Percentiles rank a stretch among this genome's conserved stretches.
phyloP scores from a whole-genome alignment of 257 asterid species.

The Ilex aquifolium region DNA sequence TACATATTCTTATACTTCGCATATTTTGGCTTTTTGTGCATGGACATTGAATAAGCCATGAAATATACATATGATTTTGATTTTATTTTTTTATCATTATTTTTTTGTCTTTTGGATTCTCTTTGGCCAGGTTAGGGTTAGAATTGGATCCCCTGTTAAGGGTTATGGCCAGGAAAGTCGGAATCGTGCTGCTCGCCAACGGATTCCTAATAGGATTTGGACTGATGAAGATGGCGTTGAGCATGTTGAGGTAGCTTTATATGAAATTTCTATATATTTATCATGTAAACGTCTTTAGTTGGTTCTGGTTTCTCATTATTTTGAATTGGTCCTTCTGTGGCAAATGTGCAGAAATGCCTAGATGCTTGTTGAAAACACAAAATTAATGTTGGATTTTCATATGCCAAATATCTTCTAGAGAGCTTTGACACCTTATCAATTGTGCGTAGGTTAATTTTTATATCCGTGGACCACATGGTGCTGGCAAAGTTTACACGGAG shows the following conservation, averaged over 20 bases:
- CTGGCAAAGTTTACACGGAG: slow-evolving; percentile 76
- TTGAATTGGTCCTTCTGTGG: not conserved
- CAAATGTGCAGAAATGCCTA: not conserved
- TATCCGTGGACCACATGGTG: slow-evolving; percentile 88
- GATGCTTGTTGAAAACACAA: not conserved
- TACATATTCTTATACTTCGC: too few relatives aligned
- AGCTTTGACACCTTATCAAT: not conserved
- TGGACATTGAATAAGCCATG: too few relatives aligned
- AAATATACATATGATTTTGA: not conserved
- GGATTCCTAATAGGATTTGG: slow-evolving; percentile 73
- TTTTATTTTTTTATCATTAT: slow-evolving; percentile 3
- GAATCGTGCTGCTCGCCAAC: slow-evolving; percentile 97
- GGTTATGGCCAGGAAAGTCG: slow-evolving; percentile 82
- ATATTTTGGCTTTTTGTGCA: too few relatives aligned
- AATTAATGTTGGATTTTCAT: not conserved
- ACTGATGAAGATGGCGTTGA: slow-evolving; percentile 83
- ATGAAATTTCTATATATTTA: too few relatives aligned
- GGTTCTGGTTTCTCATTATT: not conserved
- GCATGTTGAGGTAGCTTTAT: slow-evolving; percentile 57
- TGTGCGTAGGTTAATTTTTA: slow-evolving; percentile 68
- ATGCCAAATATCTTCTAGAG: not conserved
- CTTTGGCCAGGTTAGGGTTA: slow-evolving; percentile 59
- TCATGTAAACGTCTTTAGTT: not conserved
- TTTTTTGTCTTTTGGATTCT: slow-evolving; percentile 1
- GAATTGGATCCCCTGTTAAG: slow-evolving; percentile 82